A percentile compares a stretch with the other conserved stretches of the same genome.
These are phyloP conservation scores for Boletus sp. DNA, from an alignment of 1,284 basidiomycete species.

Conservation along the genomic window DNA sequence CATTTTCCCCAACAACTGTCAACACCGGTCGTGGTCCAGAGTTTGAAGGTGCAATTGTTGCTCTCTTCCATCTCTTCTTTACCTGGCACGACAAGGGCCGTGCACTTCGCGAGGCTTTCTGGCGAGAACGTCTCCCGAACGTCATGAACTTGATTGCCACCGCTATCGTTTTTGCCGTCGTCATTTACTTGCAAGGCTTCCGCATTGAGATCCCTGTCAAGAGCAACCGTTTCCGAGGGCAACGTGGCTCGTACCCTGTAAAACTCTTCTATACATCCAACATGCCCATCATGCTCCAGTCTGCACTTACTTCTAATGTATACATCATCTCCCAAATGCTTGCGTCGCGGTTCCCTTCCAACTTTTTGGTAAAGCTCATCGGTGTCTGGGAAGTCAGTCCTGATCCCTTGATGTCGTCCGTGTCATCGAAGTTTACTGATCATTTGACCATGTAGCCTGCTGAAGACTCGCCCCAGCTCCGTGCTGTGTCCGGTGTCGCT, in stretches of 20 bases:
- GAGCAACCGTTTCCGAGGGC: constrained; percentile 93
- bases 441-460: constrained; percentile 54
- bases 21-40: constrained; percentile 98
- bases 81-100: constrained; percentile 99
- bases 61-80: constrained; percentile 96
- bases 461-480: constrained; percentile 90
- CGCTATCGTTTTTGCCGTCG: constrained; percentile 85
- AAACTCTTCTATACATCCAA: constrained; percentile 99
- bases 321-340: constrained; percentile 98
- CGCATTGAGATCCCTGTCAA: constrained; percentile 98
- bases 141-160: constrained; percentile 97
- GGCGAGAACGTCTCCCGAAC: constrained; percentile 95
- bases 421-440: not conserved
- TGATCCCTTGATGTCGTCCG: not conserved
- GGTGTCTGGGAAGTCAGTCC: constrained; percentile 92
- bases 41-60: constrained; percentile 95
- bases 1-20: constrained; percentile 95
- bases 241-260: constrained; percentile 92
- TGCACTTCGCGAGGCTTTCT: constrained; percentile 96
- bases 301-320: constrained; percentile 89
- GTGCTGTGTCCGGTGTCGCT: constrained; percentile 87
- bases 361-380: constrained; percentile 85
- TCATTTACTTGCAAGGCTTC: constrained; percentile 99
- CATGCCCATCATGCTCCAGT: constrained; percentile 99
- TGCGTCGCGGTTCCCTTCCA: constrained; percentile 84